Conservation (phyloP, 164 flowering plant species). For the Amborella trichopoda region DNA sequence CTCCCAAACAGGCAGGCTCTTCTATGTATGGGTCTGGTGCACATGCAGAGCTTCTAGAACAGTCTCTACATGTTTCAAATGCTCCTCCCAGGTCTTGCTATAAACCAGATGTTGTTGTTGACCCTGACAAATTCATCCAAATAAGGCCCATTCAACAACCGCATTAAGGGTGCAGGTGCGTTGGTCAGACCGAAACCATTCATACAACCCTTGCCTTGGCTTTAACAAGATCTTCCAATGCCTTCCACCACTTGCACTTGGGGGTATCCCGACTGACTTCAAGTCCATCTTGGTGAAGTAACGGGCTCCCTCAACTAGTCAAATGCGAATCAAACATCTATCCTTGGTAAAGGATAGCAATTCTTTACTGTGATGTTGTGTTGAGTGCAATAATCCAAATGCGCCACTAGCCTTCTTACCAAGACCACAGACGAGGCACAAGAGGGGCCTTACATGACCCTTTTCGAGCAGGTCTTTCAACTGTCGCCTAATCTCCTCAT, state of each 20-base stretch:
- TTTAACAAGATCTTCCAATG: neutral
- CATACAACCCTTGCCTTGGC: neutral
- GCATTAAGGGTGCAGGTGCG: neutral
- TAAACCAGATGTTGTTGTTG: neutral
- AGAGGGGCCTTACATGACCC: too few relatives aligned
- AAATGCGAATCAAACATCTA: neutral
- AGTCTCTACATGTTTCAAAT: neutral
- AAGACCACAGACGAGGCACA: neutral
- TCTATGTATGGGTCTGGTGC: neutral
- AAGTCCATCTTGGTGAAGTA: neutral
- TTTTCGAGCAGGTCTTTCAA: too few relatives aligned
- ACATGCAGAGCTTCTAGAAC: neutral
- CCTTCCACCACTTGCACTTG: constrained; percentile 1
- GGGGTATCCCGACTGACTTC: neutral
- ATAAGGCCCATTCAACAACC: too few relatives aligned
- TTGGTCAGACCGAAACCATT: neutral
- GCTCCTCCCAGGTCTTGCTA: neutral
- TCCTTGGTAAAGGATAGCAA: neutral
- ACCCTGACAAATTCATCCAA: too few relatives aligned
- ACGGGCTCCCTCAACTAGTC: neutral
- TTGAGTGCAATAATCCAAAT: neutral
- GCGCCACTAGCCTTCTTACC: neutral
- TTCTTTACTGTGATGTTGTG: neutral
- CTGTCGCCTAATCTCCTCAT: too few relatives aligned
- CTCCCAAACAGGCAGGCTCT: neutral